Evolutionary conservation across 345 rosid species (phyloP).

Genomic region (Sonneratia alba): DNA sequence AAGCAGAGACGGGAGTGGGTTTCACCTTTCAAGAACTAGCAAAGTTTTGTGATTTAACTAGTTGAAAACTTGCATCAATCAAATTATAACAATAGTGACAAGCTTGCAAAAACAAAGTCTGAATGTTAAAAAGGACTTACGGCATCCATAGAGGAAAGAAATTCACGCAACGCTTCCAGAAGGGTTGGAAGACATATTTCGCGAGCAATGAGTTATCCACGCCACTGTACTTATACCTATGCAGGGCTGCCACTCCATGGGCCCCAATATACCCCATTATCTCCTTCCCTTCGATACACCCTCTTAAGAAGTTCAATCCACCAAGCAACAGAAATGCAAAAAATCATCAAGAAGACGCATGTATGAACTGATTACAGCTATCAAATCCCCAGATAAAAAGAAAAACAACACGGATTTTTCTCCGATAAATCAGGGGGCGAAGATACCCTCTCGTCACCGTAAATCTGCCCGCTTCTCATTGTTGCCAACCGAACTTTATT

Average conservation of each 20-base stretch:
- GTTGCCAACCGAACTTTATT: neutral
- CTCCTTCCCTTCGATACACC: constrained; percentile 1
- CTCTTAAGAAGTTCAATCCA: neutral
- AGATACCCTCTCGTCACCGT: neutral
- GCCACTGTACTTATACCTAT: constrained; percentile 88
- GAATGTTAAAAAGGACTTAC: constrained; percentile 32
- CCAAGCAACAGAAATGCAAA: constrained; percentile 1
- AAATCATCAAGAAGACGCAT: neutral
- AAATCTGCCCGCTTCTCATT: neutral
- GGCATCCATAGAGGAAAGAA: constrained; percentile 99
- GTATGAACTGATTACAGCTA: neutral
- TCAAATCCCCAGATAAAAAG: neutral
- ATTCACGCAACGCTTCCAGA: constrained; percentile 74
- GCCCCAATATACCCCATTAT: constrained; percentile 86
- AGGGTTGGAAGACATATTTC: constrained; percentile 85
- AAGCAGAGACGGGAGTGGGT: neutral
- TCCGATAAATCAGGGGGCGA: neutral
- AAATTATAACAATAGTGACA: neutral
- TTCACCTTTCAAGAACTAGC: neutral
- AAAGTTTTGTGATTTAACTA: neutral
- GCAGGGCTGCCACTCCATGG: constrained; percentile 78
- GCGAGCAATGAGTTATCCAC: constrained; percentile 78
- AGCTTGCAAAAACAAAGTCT: neutral
- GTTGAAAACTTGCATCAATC: neutral
- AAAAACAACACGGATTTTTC: neutral